Evolutionary conservation across 768 basidiomycete genomes (phyloP).

Genomic region (Sistotremastrum suecicum): DNA sequence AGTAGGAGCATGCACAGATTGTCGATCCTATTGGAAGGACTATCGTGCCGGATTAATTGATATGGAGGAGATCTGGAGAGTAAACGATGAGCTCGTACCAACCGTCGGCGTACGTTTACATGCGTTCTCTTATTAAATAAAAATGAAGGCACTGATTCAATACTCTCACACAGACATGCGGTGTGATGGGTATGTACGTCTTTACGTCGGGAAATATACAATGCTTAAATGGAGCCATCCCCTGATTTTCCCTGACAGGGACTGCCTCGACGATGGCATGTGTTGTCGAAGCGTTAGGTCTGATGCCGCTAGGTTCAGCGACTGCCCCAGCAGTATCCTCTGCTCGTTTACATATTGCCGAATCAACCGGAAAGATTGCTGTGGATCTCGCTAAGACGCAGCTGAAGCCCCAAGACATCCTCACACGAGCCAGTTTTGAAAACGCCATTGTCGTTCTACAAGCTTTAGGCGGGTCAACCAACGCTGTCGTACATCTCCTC

Average conservation of each 20-base stretch:
- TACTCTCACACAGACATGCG: conserved; percentile 9
- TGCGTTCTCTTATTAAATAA: neutral
- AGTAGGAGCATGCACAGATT: conserved; percentile 16
- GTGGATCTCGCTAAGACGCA: conserved; percentile 2
- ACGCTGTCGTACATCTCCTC: conserved; percentile 9
- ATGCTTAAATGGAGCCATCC: neutral
- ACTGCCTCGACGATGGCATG: conserved; percentile 17
- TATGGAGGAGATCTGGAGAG: conserved; percentile 12
- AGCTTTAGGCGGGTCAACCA: conserved; percentile 10
- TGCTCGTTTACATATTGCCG: conserved; percentile 11
- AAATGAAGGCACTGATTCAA: neutral
- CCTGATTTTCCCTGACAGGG: neutral
- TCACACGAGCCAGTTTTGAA: conserved; percentile 8
- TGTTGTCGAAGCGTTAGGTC: conserved; percentile 13
- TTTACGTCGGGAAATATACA: neutral
- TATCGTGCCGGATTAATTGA: conserved; percentile 14
- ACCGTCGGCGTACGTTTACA: conserved; percentile 9
- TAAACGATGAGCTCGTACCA: conserved; percentile 14
- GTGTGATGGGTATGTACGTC: conserved; percentile 10
- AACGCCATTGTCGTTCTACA: conserved; percentile 10
- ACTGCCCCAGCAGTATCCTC: conserved; percentile 12
- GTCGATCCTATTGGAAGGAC: conserved; percentile 12
- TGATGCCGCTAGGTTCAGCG: conserved; percentile 13
- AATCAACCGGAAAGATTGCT: conserved; percentile 10
- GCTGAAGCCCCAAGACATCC: conserved; percentile 3